phyloP scores from a whole-genome alignment of 768 basidiomycete genomes.

The Mycena metata region DNA sequence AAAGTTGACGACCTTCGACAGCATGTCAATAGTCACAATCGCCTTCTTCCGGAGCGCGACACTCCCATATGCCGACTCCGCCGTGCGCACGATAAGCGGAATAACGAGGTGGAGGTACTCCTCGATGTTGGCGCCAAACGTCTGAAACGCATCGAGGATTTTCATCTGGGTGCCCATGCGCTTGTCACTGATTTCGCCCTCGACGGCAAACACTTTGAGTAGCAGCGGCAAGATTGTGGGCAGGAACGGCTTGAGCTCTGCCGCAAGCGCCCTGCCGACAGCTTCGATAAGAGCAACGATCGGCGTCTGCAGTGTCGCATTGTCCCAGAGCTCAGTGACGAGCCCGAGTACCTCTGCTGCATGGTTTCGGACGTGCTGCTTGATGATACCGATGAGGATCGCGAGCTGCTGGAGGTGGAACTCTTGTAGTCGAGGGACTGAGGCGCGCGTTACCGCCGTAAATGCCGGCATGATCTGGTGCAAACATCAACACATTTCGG shows the following conservation, averaged over 20 bases:
- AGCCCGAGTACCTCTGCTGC: constrained; percentile 88
- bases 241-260: constrained; percentile 97
- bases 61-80: constrained; percentile 84
- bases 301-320: constrained; percentile 85
- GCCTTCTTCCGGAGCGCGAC: constrained; percentile 87
- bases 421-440: constrained; percentile 86
- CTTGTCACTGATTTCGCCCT: constrained; percentile 89
- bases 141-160: constrained; percentile 94
- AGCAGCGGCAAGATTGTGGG: constrained; percentile 93
- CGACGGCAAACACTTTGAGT: constrained; percentile 81
- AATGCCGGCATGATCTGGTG: constrained; percentile 94
- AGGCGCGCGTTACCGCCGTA: constrained; percentile 86
- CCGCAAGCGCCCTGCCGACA: constrained; percentile 92
- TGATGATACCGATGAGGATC: constrained; percentile 95
- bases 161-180: constrained; percentile 85
- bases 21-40: constrained; percentile 89
- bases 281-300: constrained; percentile 95
- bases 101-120: constrained; percentile 98
- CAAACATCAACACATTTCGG: too few species aligned
- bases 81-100: constrained; percentile 92
- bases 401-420: constrained; percentile 97
- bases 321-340: constrained; percentile 93
- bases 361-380: constrained; percentile 95
- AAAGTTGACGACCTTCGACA: constrained; percentile 95
- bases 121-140: constrained; percentile 97